Evolutionary conservation across 495 filamentous ascomycete species (phyloP).

Genomic region (Collariella sp.): DNA sequence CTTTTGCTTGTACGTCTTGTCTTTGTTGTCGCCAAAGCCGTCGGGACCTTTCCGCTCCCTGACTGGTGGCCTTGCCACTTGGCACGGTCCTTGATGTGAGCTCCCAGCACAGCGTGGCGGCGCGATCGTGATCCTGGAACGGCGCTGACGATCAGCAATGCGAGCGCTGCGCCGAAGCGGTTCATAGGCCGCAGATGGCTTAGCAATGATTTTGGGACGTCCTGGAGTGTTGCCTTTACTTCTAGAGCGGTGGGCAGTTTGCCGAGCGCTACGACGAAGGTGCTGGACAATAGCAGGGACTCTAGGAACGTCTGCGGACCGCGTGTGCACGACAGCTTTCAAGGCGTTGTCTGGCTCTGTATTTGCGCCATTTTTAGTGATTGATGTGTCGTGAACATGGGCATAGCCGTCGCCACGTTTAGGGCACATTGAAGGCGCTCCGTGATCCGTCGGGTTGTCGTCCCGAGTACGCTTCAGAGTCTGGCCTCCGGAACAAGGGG

Average conservation of each 20-base stretch:
- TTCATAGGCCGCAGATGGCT: too few relatives aligned
- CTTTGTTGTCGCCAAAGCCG: constrained; percentile 39
- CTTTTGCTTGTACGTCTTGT: constrained; percentile 23
- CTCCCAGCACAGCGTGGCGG: too few relatives aligned
- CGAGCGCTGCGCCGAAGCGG: too few relatives aligned
- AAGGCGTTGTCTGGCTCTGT: neutral
- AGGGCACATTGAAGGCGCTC: neutral
- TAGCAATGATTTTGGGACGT: neutral
- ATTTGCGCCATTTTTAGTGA: neutral
- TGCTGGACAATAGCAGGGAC: neutral
- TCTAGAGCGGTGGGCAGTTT: too few relatives aligned
- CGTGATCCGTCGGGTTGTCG: neutral
- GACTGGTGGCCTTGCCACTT: too few relatives aligned
- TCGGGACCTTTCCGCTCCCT: constrained; percentile 53
- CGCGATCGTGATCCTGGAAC: too few relatives aligned
- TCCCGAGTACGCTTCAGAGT: neutral
- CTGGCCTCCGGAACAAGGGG: neutral
- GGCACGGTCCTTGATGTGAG: too few relatives aligned
- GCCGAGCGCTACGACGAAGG: neutral
- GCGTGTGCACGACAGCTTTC: neutral
- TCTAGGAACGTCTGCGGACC: neutral
- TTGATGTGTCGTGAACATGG: too few relatives aligned
- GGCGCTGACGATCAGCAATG: too few relatives aligned
- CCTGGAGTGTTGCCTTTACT: neutral
- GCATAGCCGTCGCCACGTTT: neutral